These are phyloP conservation scores for Ichthyophthirius multifiliis DNA, from an alignment of 169 alveolate genomes.

Conservation along the genomic window DNA sequence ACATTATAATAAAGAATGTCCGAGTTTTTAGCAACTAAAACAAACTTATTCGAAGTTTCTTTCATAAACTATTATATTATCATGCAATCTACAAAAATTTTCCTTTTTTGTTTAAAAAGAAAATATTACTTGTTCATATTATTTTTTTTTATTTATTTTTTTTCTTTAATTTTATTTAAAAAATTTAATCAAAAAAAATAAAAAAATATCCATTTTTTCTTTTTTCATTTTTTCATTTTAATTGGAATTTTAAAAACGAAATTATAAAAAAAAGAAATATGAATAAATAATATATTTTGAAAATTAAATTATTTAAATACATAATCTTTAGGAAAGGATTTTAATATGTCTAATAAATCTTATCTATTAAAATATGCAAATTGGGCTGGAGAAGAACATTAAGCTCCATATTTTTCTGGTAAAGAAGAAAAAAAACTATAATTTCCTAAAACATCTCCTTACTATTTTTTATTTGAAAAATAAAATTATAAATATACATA, in stretches of 20 bases:
- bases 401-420: background rate
- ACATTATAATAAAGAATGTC: background rate
- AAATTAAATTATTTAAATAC: no score
- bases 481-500: background rate
- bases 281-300: no score
- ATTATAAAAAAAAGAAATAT: no score
- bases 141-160: no score
- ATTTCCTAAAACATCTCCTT: background rate
- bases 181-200: background rate
- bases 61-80: background rate
- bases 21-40: background rate
- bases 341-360: background rate
- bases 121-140: no score
- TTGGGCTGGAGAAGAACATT: background rate
- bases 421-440: background rate
- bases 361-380: background rate
- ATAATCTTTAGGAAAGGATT: background rate
- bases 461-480: background rate
- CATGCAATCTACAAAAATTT: background rate
- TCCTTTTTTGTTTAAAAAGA: background rate
- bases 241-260: no score
- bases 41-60: background rate
- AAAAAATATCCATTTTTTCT: background rate
- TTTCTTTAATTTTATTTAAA: no score
- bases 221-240: no score